Evolutionary conservation across 371 early-diverging fungal genomes (phyloP).

Genomic region (Mycotypha africana): DNA sequence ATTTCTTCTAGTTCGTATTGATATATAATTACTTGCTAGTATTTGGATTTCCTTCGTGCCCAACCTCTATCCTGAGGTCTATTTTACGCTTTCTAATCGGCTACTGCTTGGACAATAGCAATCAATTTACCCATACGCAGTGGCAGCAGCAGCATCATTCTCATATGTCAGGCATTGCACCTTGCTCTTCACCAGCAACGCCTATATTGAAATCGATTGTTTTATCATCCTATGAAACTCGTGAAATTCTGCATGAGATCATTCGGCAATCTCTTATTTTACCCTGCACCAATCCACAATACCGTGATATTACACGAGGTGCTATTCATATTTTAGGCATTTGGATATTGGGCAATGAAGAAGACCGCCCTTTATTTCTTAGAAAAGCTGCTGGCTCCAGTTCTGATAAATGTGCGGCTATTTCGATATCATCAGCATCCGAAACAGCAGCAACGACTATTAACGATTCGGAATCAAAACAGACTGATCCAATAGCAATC

Average conservation of each 20-base stretch:
- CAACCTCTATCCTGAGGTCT: slow-evolving; percentile 63
- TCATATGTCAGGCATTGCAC: slow-evolving; percentile 21
- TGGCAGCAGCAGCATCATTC: slow-evolving; percentile 33
- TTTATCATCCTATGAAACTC: slow-evolving; percentile 55
- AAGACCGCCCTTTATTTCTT: slow-evolving; percentile 64
- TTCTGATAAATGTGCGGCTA: no score
- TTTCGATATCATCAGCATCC: slow-evolving; percentile 27
- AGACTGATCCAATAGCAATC: no score
- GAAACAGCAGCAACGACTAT: background rate
- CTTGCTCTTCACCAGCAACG: slow-evolving; percentile 56
- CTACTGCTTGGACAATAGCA: slow-evolving; percentile 53
- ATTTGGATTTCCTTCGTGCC: slow-evolving; percentile 66
- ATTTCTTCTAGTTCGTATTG: no score
- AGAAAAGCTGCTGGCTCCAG: slow-evolving; percentile 39
- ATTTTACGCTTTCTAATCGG: slow-evolving; percentile 64
- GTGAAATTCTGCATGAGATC: slow-evolving; percentile 76
- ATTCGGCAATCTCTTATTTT: slow-evolving; percentile 63
- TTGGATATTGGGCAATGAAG: slow-evolving; percentile 65
- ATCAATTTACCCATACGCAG: slow-evolving; percentile 14
- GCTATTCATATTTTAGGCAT: slow-evolving; percentile 69
- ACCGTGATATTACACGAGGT: slow-evolving; percentile 63
- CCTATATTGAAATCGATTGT: slow-evolving; percentile 68
- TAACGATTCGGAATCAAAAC: background rate
- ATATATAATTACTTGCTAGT: slow-evolving; percentile 9
- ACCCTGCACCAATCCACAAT: slow-evolving; percentile 47